Percentiles rank a stretch among this genome's conserved stretches.
These are phyloP conservation scores for Candida xiaguanensis DNA, from an alignment of 805 yeast species.

Conservation along the genomic window DNA sequence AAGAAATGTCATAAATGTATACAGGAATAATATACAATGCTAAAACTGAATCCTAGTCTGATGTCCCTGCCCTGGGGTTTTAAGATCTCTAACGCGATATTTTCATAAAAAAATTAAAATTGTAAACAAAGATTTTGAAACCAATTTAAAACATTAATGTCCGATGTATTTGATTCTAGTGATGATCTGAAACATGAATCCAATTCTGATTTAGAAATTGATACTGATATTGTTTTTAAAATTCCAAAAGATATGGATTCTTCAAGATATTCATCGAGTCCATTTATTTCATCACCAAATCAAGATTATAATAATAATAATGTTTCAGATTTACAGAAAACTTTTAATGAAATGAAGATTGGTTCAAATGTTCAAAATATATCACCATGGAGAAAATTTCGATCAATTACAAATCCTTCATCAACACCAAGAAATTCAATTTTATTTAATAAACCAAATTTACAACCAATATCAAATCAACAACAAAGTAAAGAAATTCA, in stretches of 20 bases:
- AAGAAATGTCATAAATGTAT: constrained; percentile 9
- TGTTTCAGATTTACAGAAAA: constrained; percentile 12
- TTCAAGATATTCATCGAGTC: constrained; percentile 12
- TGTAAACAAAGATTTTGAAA: background rate
- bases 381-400: constrained; percentile 23
- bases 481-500: constrained; percentile 34
- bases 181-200: constrained; percentile 3
- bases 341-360: constrained; percentile 10
- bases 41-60: too few relatives aligned
- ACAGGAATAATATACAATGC: too few relatives aligned
- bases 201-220: background rate
- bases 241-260: constrained; percentile 3
- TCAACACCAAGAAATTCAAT: background rate
- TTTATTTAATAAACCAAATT: constrained; percentile 4
- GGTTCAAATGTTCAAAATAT: constrained; percentile 4
- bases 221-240: constrained; percentile 3
- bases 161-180: constrained; percentile 5
- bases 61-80: too few relatives aligned
- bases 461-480: constrained; percentile 14
- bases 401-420: constrained; percentile 11
- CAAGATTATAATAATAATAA: constrained; percentile 7
- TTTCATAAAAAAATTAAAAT: background rate
- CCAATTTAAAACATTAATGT: background rate
- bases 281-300: constrained; percentile 14
- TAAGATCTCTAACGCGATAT: too few relatives aligned